These are phyloP conservation scores for Eutypa lata DNA, from an alignment of 2,329 filamentous ascomycete species.

Conservation along the genomic window DNA sequence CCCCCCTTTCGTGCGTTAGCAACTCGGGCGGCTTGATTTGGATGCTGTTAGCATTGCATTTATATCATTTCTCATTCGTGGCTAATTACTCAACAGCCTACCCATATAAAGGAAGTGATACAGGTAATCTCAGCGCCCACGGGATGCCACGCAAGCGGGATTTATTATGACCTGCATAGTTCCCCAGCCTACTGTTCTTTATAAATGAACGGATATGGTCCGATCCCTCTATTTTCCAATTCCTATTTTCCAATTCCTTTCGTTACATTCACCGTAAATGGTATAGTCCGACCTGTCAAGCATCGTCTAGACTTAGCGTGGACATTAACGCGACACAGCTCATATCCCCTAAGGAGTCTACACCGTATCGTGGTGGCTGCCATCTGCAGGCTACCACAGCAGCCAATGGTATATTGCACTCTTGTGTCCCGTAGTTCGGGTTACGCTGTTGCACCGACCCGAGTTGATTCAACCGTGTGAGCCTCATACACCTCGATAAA, in stretches of 20 bases:
- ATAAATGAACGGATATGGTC: neutral
- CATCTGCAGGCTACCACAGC: neutral
- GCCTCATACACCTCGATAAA: neutral
- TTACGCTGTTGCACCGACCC: neutral
- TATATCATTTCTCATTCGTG: too few relatives aligned
- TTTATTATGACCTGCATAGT: neutral
- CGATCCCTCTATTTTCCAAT: neutral
- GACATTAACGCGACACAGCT: neutral
- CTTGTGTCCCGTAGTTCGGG: neutral
- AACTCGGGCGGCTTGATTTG: too few relatives aligned
- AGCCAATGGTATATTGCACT: neutral
- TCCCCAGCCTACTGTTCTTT: neutral
- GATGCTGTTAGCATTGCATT: too few relatives aligned
- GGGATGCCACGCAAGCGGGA: neutral
- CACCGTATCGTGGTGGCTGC: neutral
- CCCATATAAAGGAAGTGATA: neutral
- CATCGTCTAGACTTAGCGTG: neutral
- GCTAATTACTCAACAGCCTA: neutral
- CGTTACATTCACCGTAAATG: conserved; percentile 18
- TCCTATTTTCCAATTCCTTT: too few relatives aligned
- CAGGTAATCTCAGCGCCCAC: too few relatives aligned
- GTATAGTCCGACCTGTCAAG: conserved; percentile 16
- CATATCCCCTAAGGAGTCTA: neutral
- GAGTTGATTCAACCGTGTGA: neutral
- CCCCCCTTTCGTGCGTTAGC: too few relatives aligned